Base-by-base conservation (phyloP, 495 filamentous ascomycete genomes). In the Podospora didyma region DNA sequence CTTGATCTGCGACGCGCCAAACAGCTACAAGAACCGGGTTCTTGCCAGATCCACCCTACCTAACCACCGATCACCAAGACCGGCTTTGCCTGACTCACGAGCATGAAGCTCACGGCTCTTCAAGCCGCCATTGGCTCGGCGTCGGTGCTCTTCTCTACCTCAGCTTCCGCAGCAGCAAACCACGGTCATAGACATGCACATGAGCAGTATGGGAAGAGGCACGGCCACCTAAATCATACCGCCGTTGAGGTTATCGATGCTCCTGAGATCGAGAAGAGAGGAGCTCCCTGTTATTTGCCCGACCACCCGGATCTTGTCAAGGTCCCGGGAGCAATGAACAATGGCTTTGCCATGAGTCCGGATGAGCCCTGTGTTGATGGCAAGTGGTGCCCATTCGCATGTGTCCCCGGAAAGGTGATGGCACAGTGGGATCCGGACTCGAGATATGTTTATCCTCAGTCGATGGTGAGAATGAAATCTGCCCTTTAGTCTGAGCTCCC, bases 281-380 rank as follows among this genome's bases (percentile, higher is more conserved):
- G n/a, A 51, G 78, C 75, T 28, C 67, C 75, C 58, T 92, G 89
- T 68, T 57, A 78, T 52, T 86, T 92, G 65, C 89, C 89, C 16
- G 69, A 68, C 37, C 76, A 88, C 63, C 84, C 82, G 21, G 88
- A 89, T 37, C 70, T 92, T 60, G 81, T 91, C 45, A 68, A 79
- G 31, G 79, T 93, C 24, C 87, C 89, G 7, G 78, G 75, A 48
- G 66, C 59, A 23, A 59, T 72, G 62, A 94, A 94, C 72, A 88
- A 77, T 34, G 89, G 89, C 57, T 94, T 89, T 85, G 89, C 89
- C 34, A 86, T 94, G 82, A 88, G 86, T 64, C 87, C 88, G 7
- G 82, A 94, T 71, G 81, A 90, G 66, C 67, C 80, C 22, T 94
- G 89, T 66, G 72, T 73, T 46, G 80, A 86, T 6, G 87, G 84